Base-by-base conservation (phyloP, 768 basidiomycete species). In the Gymnopilus dilepis region DNA sequence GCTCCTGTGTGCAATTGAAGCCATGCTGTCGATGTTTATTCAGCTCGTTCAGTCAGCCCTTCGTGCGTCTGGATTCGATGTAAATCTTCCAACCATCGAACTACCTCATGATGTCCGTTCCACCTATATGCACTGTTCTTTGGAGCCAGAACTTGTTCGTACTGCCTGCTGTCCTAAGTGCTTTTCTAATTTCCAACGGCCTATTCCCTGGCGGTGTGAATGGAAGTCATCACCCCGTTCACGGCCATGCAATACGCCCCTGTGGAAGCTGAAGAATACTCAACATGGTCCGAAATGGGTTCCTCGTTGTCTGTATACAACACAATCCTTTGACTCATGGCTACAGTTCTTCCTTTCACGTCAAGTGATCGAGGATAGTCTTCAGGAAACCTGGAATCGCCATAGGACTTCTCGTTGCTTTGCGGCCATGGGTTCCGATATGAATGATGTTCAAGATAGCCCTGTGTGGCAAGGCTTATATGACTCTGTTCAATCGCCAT, bases 401-500 rank as follows among this genome's bases (percentile, higher is more conserved):
- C 22, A 58, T 38, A 17, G 43, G 26, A 58, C 57, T 31, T 15
- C 47, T 7, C 21, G 26, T 47, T 5, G 11, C 21, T 47, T 22
- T 21, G 45, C 22, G 11, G 45, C 45, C 21, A 8, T 47, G 6
- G 45, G 45, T 15, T 12, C 21, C 17, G 45, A 47, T 4, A 51
- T 71, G 68, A 15, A 31, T 40, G 41, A 38, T 24, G 59, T 69
- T 43, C 66, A 58, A 62, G 70, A 72, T 38, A 70, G 67, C 52
- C 70, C 67, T 13, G 69, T 67, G 7, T 72, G 70, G 70, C 43
- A 50, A n/a, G 67, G 65, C 47, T 62, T 72, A 41, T n/a, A 11
- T 42, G 67, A 41, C 6, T 6, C 30, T 2, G 69, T 69, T 34
- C 64, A 64, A 8, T 61, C 63, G 2, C 67, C 61, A 0, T 55